A percentile compares a stretch with the other conserved stretches of the same genome.
phyloP scores from a whole-genome alignment of 495 filamentous ascomycete species.

The Hypoxylon perforatum region DNA sequence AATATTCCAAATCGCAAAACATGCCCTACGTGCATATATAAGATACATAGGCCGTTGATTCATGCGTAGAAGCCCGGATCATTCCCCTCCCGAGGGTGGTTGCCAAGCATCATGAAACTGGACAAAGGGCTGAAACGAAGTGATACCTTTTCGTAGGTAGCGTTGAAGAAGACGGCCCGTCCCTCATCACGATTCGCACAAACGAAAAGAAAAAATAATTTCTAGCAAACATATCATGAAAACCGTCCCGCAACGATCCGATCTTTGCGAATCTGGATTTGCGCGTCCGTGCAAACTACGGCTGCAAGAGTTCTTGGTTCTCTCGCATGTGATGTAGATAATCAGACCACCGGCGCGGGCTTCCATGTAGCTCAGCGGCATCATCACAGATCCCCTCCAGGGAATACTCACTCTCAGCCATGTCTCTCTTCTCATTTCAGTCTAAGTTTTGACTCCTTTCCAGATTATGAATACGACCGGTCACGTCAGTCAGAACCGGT shows the following conservation, averaged over 20 bases:
- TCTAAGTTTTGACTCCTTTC: neutral
- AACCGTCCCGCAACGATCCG: constrained; percentile 24
- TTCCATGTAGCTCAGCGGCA: neutral
- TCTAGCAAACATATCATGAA: constrained; percentile 11
- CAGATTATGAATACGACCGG: constrained; percentile 6
- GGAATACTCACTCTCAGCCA: neutral
- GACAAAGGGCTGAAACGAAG: constrained; percentile 63
- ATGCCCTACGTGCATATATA: constrained; percentile 53
- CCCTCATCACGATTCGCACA: constrained; percentile 2
- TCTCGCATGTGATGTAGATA: constrained; percentile 39
- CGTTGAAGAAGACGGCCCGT: constrained; percentile 50
- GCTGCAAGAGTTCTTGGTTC: constrained; percentile 1
- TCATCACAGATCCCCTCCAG: constrained; percentile 19
- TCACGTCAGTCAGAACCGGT: constrained; percentile 11
- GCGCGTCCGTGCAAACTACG: constrained; percentile 1
- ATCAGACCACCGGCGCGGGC: constrained; percentile 19
- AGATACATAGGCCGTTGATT: constrained; percentile 44
- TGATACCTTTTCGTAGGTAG: no score
- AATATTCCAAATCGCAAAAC: constrained; percentile 67
- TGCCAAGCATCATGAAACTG: constrained; percentile 53
- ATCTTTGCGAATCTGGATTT: constrained; percentile 20
- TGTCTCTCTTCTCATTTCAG: neutral
- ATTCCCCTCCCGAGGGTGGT: constrained; percentile 54
- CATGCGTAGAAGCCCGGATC: constrained; percentile 51
- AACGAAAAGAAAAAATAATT: neutral